Conservation (phyloP, 176 grass and related monocot species). For the Cenchrus fungigraminus region DNA sequence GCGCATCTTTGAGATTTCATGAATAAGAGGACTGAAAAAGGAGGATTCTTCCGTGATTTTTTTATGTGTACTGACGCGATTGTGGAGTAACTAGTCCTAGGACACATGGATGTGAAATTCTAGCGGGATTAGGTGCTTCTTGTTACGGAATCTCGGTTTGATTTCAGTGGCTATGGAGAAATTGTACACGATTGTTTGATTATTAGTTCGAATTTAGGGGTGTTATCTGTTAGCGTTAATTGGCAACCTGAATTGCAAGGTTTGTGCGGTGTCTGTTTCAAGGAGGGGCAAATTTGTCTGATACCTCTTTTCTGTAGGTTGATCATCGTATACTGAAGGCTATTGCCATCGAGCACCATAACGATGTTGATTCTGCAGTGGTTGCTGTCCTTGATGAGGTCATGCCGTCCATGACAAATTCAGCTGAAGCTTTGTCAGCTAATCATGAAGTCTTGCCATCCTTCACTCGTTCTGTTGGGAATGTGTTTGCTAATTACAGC, state of each 20-base stretch:
- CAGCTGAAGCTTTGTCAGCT: not conserved
- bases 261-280: not conserved
- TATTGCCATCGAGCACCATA: conserved; percentile 48
- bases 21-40: not conserved
- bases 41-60: not conserved
- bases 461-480: not conserved
- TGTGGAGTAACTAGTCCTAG: not conserved
- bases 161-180: not conserved
- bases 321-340: conserved; percentile 71
- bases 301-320: conserved; percentile 48
- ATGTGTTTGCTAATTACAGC: conserved; percentile 21
- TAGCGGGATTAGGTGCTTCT: not conserved
- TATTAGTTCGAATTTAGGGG: not conserved
- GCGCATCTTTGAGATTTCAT: not conserved
- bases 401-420: conserved; percentile 38
- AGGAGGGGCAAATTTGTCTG: not conserved
- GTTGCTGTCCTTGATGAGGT: conserved; percentile 53
- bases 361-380: conserved; percentile 50
- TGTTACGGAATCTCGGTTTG: not conserved
- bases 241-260: not conserved
- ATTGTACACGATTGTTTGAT: not conserved
- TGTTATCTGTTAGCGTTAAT: not conserved
- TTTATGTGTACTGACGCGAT: not conserved
- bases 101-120: not conserved
- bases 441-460: conserved; percentile 16